phyloP scores from a whole-genome alignment of 176 grass and related monocot genomes.

The Tillandsia leiboldiana region DNA sequence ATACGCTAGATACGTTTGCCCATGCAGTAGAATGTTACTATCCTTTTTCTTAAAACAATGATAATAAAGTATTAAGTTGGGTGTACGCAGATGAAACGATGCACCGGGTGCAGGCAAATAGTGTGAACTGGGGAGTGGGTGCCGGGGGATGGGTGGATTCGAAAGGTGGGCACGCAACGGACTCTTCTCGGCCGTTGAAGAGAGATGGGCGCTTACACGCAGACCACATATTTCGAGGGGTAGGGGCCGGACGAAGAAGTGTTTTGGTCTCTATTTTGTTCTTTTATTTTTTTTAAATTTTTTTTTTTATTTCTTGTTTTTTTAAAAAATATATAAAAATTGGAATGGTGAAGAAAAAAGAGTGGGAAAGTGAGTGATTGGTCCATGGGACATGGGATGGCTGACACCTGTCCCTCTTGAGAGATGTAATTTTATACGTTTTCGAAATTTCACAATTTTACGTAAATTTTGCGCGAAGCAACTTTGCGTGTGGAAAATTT shows the following conservation, averaged over 20 bases:
- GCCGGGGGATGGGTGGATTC: constrained; percentile 1
- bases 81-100: neutral
- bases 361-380: neutral
- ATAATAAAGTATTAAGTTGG: no score
- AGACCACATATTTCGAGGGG: constrained; percentile 17
- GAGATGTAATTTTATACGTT: no score
- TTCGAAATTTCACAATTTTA: no score
- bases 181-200: constrained; percentile 29
- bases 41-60: neutral
- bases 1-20: no score
- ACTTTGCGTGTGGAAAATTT: no score
- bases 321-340: neutral
- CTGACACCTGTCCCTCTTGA: no score
- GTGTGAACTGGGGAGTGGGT: neutral
- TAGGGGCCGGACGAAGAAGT: constrained; percentile 2
- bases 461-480: no score
- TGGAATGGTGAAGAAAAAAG: neutral
- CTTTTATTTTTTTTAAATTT: neutral
- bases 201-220: neutral
- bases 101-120: neutral
- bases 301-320: neutral
- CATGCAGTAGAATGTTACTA: neutral
- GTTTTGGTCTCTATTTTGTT: constrained; percentile 2
- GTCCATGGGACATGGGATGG: neutral
- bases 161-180: constrained; percentile 27